Evolutionary conservation across 2,329 filamentous ascomycete genomes (phyloP).

Genomic region (Lachnellula willkommii): DNA sequence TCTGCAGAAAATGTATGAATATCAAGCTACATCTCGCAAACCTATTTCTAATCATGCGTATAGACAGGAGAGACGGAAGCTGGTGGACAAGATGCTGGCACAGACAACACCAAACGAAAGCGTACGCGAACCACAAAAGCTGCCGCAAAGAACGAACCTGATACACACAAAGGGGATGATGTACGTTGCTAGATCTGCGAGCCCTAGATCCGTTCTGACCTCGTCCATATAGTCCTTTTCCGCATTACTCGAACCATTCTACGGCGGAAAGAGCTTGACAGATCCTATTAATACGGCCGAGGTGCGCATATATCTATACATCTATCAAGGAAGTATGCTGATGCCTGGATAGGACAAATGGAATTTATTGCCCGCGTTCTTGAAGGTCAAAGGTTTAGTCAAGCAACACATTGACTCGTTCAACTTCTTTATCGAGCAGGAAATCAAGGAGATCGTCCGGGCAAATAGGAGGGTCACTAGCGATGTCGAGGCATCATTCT

Average conservation of each 20-base stretch:
- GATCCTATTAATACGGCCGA: constrained; percentile 64
- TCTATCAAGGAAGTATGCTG: no score
- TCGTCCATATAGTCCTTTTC: constrained; percentile 44
- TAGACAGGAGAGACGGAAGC: not conserved
- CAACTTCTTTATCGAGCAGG: constrained; percentile 95
- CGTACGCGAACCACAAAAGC: constrained; percentile 18
- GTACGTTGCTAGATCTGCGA: constrained; percentile 8
- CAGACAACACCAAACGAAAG: constrained; percentile 23
- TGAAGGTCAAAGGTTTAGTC: constrained; percentile 92
- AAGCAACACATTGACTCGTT: constrained; percentile 90
- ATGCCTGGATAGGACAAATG: constrained; percentile 70
- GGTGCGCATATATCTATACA: constrained; percentile 12
- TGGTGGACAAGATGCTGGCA: not conserved
- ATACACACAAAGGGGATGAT: constrained; percentile 22
- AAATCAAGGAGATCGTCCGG: constrained; percentile 93
- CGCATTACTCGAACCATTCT: constrained; percentile 63
- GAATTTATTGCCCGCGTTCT: constrained; percentile 92
- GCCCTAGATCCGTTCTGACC: constrained; percentile 3
- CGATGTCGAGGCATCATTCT: constrained; percentile 89
- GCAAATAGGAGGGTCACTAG: constrained; percentile 85
- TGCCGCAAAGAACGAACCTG: constrained; percentile 14
- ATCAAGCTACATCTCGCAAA: not conserved
- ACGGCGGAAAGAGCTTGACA: constrained; percentile 61
- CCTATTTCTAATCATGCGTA: not conserved
- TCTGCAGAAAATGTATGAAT: constrained; percentile 15